phyloP scores from a whole-genome alignment of 164 flowering plant genomes.

The Hamamelis virginiana region DNA sequence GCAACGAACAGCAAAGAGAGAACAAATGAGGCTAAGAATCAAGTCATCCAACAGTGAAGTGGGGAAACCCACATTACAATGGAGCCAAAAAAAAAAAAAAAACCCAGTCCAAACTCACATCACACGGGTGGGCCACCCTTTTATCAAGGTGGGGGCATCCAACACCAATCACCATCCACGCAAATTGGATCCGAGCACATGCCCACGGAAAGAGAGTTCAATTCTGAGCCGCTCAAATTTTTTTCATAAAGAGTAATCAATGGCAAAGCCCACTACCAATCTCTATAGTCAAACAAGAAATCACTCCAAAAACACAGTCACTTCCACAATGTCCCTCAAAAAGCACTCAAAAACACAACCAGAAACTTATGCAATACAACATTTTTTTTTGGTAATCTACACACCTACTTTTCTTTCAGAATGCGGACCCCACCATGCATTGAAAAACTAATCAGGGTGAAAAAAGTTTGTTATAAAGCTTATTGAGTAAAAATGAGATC shows the following conservation, averaged over 20 bases:
- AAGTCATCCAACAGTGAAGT: constrained; percentile 3
- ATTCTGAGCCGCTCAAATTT: constrained; percentile 23
- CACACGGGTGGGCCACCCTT: constrained; percentile 26
- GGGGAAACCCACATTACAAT: constrained; percentile 6
- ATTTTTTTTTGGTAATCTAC: constrained; percentile 7
- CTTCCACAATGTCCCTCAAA: constrained; percentile 28
- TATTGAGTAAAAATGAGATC: neutral
- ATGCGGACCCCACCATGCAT: neutral
- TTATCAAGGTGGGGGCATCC: constrained; percentile 30
- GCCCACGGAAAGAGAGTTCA: constrained; percentile 16
- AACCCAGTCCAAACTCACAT: constrained; percentile 9
- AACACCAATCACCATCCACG: constrained; percentile 46
- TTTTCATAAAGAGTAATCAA: constrained; percentile 32
- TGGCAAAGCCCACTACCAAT: constrained; percentile 36
- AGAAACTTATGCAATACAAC: constrained; percentile 32
- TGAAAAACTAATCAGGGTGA: too few species aligned
- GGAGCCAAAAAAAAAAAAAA: constrained; percentile 8
- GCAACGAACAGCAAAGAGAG: too few species aligned
- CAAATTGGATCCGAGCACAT: constrained; percentile 28
- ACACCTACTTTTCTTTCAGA: constrained; percentile 10
- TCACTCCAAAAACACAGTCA: constrained; percentile 29
- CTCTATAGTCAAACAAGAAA: constrained; percentile 42
- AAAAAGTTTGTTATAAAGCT: neutral
- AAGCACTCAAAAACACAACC: constrained; percentile 31
- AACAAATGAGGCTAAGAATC: neutral